phyloP scores from a whole-genome alignment of 1,139 yeast genomes.

The Suhomyces choctaworum region DNA sequence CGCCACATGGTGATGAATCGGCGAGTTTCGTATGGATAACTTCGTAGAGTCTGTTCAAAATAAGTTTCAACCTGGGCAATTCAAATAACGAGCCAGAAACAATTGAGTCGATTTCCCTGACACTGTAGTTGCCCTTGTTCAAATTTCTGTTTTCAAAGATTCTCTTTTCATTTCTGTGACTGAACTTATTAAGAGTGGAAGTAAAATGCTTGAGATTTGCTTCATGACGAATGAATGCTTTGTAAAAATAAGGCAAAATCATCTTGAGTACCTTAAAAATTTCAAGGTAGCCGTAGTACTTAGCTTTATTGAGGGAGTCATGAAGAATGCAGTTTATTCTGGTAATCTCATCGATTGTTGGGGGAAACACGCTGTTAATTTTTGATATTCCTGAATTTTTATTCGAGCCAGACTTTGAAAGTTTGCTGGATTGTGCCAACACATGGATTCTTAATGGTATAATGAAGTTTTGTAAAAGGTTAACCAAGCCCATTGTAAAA shows the following conservation, averaged over 20 bases:
- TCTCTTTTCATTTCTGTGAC: constrained; percentile 46
- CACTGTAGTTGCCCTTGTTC: constrained; percentile 46
- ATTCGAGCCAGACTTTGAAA: constrained; percentile 33
- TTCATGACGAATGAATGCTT: constrained; percentile 90
- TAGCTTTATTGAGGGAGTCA: constrained; percentile 69
- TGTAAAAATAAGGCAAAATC: constrained; percentile 84
- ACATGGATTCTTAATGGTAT: constrained; percentile 77
- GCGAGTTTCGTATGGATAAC: constrained; percentile 18
- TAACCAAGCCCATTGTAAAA: constrained; percentile 69
- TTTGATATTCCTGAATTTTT: constrained; percentile 47
- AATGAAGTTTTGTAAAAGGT: constrained; percentile 72
- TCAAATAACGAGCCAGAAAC: constrained; percentile 68
- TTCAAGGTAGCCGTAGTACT: constrained; percentile 69
- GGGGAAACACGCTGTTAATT: constrained; percentile 81
- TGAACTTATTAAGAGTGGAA: constrained; percentile 45
- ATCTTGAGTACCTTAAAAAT: constrained; percentile 74
- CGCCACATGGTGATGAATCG: constrained; percentile 4
- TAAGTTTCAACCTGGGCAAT: constrained; percentile 65
- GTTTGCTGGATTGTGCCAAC: constrained; percentile 28
- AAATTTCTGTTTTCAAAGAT: constrained; percentile 39
- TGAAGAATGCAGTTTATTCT: constrained; percentile 82
- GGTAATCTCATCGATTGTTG: constrained; percentile 91
- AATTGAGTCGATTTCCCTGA: constrained; percentile 63
- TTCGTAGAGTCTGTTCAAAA: constrained; percentile 56
- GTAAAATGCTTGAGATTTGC: constrained; percentile 56